Percentiles rank a stretch among this genome's conserved stretches.
These are phyloP conservation scores for Fusarium oxysporum DNA, from an alignment of 2,329 filamentous ascomycete genomes.

Conservation along the genomic window DNA sequence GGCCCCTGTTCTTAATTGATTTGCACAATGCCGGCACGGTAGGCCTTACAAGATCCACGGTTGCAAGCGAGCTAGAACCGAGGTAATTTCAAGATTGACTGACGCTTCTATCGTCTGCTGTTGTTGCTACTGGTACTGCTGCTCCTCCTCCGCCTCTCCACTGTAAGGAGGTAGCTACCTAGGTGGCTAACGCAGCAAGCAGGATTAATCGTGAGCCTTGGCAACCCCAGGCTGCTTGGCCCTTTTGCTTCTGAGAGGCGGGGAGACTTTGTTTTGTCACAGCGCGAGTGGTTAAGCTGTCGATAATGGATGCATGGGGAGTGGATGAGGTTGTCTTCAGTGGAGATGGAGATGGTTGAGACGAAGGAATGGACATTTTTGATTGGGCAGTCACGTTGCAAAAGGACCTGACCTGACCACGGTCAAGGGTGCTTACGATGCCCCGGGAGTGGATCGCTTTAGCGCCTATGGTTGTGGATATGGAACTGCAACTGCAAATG, in stretches of 20 bases:
- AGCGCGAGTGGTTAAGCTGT: conserved; percentile 28
- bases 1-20: conserved; percentile 30
- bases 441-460: conserved; percentile 46
- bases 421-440: conserved; percentile 26
- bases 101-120: background rate
- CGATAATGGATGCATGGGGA: conserved; percentile 36
- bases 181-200: conserved; percentile 1
- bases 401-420: conserved; percentile 42
- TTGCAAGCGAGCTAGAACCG: conserved; percentile 20
- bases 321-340: conserved; percentile 36
- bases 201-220: conserved; percentile 32
- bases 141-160: conserved; percentile 4
- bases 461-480: conserved; percentile 32
- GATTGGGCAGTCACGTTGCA: conserved; percentile 31
- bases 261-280: conserved; percentile 32
- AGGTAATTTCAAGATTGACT: conserved; percentile 27
- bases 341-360: conserved; percentile 27
- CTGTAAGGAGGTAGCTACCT: background rate
- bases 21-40: conserved; percentile 25
- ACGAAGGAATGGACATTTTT: conserved; percentile 2
- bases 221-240: conserved; percentile 35
- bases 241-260: conserved; percentile 39
- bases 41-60: conserved; percentile 25
- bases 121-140: background rate
- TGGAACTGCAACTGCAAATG: conserved; percentile 1